Percentiles rank a stretch among this genome's conserved stretches.
Conservation (phyloP, 495 filamentous ascomycete genomes). For the Neurospora cerealis region DNA sequence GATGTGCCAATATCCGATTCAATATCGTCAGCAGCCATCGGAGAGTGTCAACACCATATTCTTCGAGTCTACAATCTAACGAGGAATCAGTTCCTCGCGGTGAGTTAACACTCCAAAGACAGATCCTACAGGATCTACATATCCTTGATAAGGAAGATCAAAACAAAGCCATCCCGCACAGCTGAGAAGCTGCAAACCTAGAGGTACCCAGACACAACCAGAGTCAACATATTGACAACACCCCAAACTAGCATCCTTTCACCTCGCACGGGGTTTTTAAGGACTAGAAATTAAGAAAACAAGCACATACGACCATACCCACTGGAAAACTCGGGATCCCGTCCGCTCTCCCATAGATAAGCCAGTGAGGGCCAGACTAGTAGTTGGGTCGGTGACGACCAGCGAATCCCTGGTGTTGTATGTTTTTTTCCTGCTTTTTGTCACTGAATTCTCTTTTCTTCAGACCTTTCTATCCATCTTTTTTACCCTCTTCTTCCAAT, state of each 20-base stretch:
- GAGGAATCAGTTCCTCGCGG: no score
- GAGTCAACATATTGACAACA: no score
- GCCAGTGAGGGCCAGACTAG: slow-evolving; percentile 12
- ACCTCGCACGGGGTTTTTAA: no score
- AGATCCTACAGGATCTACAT: no score
- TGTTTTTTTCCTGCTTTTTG: background rate
- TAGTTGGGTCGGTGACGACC: slow-evolving; percentile 31
- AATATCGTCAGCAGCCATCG: background rate
- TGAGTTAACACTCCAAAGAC: no score
- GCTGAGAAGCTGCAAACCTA: no score
- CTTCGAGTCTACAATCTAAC: background rate
- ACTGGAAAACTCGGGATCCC: slow-evolving; percentile 37
- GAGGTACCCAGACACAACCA: no score
- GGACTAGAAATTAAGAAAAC: no score
- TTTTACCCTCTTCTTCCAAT: background rate
- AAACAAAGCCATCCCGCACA: no score
- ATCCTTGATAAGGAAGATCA: no score
- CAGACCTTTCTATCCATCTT: background rate
- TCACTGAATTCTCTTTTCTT: background rate
- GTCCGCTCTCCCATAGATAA: slow-evolving; percentile 43
- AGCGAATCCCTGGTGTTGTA: slow-evolving; percentile 27
- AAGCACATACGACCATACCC: background rate
- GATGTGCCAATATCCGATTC: background rate
- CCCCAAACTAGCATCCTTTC: no score
- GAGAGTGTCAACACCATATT: background rate